phyloP scores from a whole-genome alignment of 1,284 basidiomycete genomes.

The Cryptococcus sp. region DNA sequence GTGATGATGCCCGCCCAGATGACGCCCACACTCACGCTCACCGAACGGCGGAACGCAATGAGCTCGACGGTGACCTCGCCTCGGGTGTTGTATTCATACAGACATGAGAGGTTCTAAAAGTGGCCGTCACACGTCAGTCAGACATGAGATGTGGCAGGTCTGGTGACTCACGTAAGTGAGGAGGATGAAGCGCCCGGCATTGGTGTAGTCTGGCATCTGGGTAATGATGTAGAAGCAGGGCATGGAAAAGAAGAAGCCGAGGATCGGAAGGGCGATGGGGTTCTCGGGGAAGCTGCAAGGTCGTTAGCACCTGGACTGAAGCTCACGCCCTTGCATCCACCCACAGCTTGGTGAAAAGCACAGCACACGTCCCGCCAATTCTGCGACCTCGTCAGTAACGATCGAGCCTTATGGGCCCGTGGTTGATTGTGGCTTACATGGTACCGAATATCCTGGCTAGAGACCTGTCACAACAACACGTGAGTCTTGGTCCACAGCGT shows the following conservation, averaged over 20 bases:
- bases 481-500: not conserved
- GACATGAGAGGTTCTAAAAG: slow-evolving; percentile 82
- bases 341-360: slow-evolving; percentile 60
- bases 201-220: slow-evolving; percentile 67
- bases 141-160: not conserved
- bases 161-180: slow-evolving; percentile 54
- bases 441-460: slow-evolving; percentile 75
- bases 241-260: slow-evolving; percentile 85
- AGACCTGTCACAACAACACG: slow-evolving; percentile 36
- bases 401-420: not conserved
- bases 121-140: not conserved
- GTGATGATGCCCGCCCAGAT: slow-evolving; percentile 85
- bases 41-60: slow-evolving; percentile 71
- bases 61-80: slow-evolving; percentile 56
- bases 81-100: slow-evolving; percentile 84
- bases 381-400: slow-evolving; percentile 49
- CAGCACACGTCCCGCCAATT: slow-evolving; percentile 73
- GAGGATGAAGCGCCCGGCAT: slow-evolving; percentile 81
- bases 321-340: slow-evolving; percentile 3
- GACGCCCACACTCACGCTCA: slow-evolving; percentile 81
- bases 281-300: slow-evolving; percentile 64
- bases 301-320: not conserved
- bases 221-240: slow-evolving; percentile 92
- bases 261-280: slow-evolving; percentile 67
- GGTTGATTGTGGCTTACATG: slow-evolving; percentile 58